Evolutionary conservation across 352 stramenopile genomes (phyloP).

Genomic region (Phytophthora megakarya): DNA sequence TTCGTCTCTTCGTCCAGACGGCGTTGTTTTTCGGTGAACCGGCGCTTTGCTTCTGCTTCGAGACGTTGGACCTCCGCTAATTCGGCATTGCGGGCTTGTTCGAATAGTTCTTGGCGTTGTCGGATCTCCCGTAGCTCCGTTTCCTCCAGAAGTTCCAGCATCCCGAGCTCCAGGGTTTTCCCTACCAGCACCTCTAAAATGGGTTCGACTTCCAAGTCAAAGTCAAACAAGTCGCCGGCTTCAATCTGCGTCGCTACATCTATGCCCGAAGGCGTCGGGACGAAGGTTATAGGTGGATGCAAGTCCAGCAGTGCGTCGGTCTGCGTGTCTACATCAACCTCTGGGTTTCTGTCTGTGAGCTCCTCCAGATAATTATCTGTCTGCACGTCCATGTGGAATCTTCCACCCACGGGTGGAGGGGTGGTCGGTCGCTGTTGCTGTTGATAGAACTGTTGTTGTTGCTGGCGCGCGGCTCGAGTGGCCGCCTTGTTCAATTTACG

Average conservation of each 20-base stretch:
- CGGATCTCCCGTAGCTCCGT: constrained; percentile 91
- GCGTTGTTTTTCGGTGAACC: constrained; percentile 91
- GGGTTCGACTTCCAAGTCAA: constrained; percentile 94
- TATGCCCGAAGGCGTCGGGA: constrained; percentile 86
- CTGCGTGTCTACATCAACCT: constrained; percentile 91
- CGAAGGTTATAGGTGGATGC: constrained; percentile 81
- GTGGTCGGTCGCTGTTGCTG: constrained; percentile 63
- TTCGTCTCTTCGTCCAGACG: constrained; percentile 83
- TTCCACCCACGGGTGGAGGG: constrained; percentile 85
- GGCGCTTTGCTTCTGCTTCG: constrained; percentile 92
- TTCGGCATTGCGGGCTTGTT: constrained; percentile 92
- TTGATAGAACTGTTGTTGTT: constrained; percentile 38
- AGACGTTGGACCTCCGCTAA: constrained; percentile 94
- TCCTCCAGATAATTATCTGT: constrained; percentile 96
- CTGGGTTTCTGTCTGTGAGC: constrained; percentile 89
- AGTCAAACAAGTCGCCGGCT: constrained; percentile 94
- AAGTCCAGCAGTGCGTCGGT: constrained; percentile 92
- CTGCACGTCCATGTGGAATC: constrained; percentile 93
- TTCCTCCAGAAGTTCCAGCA: constrained; percentile 96
- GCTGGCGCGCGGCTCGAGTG: constrained; percentile 20
- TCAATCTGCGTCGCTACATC: constrained; percentile 93
- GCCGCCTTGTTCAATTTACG: constrained; percentile 27
- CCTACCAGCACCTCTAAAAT: constrained; percentile 95
- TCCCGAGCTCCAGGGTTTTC: constrained; percentile 93
- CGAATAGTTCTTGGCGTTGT: constrained; percentile 91